A percentile compares a stretch with the other conserved stretches of the same genome.
phyloP scores from a whole-genome alignment of 1,284 basidiomycete genomes.

The Rhodotorula sp. region DNA sequence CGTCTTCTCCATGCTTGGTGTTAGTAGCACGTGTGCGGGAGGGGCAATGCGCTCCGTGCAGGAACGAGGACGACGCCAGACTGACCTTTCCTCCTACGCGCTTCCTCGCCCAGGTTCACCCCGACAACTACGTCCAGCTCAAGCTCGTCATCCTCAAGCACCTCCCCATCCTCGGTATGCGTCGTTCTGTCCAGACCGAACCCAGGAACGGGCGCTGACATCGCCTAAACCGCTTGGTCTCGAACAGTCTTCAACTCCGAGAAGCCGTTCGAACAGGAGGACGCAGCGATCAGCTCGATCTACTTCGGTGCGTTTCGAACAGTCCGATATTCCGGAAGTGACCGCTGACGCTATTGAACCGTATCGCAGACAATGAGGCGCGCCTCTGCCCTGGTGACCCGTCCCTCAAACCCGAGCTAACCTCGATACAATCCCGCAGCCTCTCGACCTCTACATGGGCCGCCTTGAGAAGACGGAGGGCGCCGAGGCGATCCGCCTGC shows the following conservation, averaged over 20 bases:
- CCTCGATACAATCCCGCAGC: slow-evolving; percentile 61
- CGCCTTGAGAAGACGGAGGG: slow-evolving; percentile 98
- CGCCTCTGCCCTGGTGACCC: slow-evolving; percentile 93
- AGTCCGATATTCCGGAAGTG: too few species aligned
- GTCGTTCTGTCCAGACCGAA: neutral
- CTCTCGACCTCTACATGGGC: slow-evolving; percentile 92
- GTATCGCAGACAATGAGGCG: slow-evolving; percentile 45
- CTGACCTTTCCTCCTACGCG: neutral
- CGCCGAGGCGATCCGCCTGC: slow-evolving; percentile 90
- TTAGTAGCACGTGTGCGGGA: too few species aligned
- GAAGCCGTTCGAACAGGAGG: slow-evolving; percentile 87
- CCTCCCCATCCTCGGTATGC: slow-evolving; percentile 81
- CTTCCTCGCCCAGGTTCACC: slow-evolving; percentile 67
- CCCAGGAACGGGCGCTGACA: slow-evolving; percentile 18
- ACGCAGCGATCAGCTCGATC: slow-evolving; percentile 70
- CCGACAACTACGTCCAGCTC: slow-evolving; percentile 89
- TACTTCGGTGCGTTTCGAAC: slow-evolving; percentile 53
- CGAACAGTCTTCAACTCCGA: slow-evolving; percentile 85
- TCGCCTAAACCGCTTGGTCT: slow-evolving; percentile 2
- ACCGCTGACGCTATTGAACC: too few species aligned
- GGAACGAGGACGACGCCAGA: too few species aligned
- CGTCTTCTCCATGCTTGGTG: too few species aligned
- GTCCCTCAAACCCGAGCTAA: slow-evolving; percentile 82
- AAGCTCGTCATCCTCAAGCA: slow-evolving; percentile 93
- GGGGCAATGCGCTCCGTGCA: too few species aligned